Evolutionary conservation across 2,329 filamentous ascomycete genomes (phyloP), one percentile per base, ranked within the genome.

Genomic region (Trichothecium roseum): DNA sequence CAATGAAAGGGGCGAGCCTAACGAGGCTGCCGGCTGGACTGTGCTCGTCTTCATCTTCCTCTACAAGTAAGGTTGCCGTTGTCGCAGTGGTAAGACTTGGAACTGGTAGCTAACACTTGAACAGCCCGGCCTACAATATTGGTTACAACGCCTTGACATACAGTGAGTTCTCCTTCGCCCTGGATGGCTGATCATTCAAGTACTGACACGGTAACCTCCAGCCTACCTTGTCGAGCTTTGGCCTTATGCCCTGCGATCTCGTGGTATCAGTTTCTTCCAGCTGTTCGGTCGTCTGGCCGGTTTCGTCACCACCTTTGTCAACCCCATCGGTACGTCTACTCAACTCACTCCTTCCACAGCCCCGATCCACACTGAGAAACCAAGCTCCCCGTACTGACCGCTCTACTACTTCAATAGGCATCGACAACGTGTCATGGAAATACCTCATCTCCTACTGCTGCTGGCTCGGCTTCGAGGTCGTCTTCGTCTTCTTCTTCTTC

Each of bases 401-500:
- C n/a, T n/a, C n/a, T n/a, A n/a, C n/a, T n/a, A n/a, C n/a, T n/a
- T n/a, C n/a, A n/a, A n/a, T n/a, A n/a, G n/a, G 41, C 18, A 34
- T 47, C 14, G 32, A 34, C 16, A 16, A 18, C 8, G 37, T 44
- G 26, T 35, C 33, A 9, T 50, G 47, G 47, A 41, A 26, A 6
- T 47, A 44, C 35, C 36, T 47, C 12, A 37, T 43, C 22, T 41
- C 37, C 18, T 50, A 50, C 37, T 45, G 42, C 29, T 40, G 42
- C 20, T 51, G 47, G 47, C 42, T 52, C 12, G 46, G 35, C 9
- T 49, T 53, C 27, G 50, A 53, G 35, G 31, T 47, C 8, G 37
- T 30, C n/a, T 24, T 47, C 81, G 81, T 87, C 28, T 87, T 78
- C 59, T 85, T 86, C 56, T 68, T 84, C 44, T 87, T 85, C 53